Conservation (phyloP, 176 grass and related monocot genomes). For the Oryza glumipatula region DNA sequence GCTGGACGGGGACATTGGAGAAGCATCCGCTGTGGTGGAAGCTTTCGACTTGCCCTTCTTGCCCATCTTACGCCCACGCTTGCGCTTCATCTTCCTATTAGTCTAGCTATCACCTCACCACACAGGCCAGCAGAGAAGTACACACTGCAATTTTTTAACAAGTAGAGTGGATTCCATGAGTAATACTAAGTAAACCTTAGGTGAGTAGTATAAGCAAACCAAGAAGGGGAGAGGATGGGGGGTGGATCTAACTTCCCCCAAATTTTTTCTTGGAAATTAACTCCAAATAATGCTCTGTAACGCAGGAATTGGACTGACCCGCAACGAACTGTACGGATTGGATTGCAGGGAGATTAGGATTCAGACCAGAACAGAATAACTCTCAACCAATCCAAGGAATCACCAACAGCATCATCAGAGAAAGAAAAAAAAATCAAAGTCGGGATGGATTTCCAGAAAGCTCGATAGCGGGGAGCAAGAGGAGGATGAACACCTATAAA, state of each 20-base stretch:
- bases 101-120: neutral
- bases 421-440: too few relatives aligned
- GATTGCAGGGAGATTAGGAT: neutral
- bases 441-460: too few relatives aligned
- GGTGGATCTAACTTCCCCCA: neutral
- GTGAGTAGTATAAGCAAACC: neutral
- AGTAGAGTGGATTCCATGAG: neutral
- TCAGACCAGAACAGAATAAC: too few relatives aligned
- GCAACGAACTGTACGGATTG: neutral
- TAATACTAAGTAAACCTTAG: neutral
- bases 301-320: neutral
- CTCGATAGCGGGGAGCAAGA: too few relatives aligned
- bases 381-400: too few relatives aligned
- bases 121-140: neutral
- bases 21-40: neutral
- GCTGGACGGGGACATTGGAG: constrained; percentile 27
- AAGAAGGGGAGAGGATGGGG: neutral
- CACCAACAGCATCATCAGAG: too few relatives aligned
- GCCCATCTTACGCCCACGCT: constrained; percentile 37
- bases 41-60: constrained; percentile 30
- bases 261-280: neutral
- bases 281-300: neutral
- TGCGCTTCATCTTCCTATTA: constrained; percentile 59
- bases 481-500: too few relatives aligned
- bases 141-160: neutral